Conservation (phyloP, 441 rosid genomes). For the Melastoma candidum region DNA sequence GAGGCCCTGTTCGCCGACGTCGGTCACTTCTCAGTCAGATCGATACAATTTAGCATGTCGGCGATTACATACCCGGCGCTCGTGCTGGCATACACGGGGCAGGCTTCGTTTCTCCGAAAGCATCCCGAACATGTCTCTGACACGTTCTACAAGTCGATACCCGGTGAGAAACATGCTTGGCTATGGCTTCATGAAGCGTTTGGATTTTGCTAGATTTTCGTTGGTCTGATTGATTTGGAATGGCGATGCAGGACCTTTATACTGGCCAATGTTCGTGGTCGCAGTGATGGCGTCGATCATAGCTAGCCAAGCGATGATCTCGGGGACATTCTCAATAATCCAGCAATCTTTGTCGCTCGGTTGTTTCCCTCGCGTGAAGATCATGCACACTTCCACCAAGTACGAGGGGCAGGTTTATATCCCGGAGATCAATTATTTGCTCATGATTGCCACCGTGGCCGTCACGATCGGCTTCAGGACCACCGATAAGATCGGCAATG, state of each 20-base stretch:
- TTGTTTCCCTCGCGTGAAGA: constrained; percentile 49
- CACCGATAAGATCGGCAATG: constrained; percentile 40
- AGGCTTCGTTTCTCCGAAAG: constrained; percentile 39
- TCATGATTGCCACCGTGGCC: constrained; percentile 39
- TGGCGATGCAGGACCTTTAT: constrained; percentile 17
- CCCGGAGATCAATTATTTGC: constrained; percentile 45
- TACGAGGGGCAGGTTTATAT: constrained; percentile 46
- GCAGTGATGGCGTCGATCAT: constrained; percentile 37
- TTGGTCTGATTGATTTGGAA: too few relatives aligned
- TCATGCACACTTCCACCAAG: constrained; percentile 40
- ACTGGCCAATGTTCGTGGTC: constrained; percentile 48
- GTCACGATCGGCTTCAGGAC: constrained; percentile 38
- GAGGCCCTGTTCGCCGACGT: constrained; percentile 56
- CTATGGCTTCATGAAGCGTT: too few relatives aligned
- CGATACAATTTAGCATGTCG: constrained; percentile 51
- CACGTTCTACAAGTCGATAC: constrained; percentile 32
- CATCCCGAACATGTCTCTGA: constrained; percentile 22
- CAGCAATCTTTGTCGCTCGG: constrained; percentile 49
- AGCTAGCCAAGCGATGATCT: constrained; percentile 56
- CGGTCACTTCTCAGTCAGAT: constrained; percentile 44
- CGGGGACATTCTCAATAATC: constrained; percentile 45
- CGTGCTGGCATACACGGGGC: constrained; percentile 33
- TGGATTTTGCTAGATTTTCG: too few relatives aligned
- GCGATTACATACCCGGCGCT: constrained; percentile 36
- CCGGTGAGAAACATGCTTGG: constrained; percentile 18